phyloP scores from a whole-genome alignment of 192 early-diverging fungal species.

The Backusella luteola region DNA sequence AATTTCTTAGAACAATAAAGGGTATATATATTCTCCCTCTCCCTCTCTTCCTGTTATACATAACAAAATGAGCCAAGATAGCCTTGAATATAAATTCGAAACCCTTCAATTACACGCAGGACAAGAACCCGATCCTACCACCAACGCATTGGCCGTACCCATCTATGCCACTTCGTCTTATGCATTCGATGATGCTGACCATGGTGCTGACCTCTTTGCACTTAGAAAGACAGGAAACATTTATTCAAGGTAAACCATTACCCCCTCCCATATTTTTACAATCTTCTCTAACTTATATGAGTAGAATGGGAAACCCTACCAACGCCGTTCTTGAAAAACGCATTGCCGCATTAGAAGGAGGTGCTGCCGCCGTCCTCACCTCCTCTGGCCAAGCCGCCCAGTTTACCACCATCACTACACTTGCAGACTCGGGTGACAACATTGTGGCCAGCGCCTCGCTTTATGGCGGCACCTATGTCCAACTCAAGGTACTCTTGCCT shows the following conservation, averaged over 20 bases:
- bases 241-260: conserved; percentile 65
- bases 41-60: neutral
- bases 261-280: too few relatives aligned
- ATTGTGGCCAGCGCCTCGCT: conserved; percentile 78
- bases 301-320: conserved; percentile 67
- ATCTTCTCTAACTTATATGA: neutral
- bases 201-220: conserved; percentile 79
- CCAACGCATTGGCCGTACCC: conserved; percentile 81
- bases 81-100: conserved; percentile 63
- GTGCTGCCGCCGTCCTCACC: conserved; percentile 61
- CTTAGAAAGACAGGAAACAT: conserved; percentile 73
- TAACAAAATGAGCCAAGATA: neutral
- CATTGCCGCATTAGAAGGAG: conserved; percentile 88
- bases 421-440: conserved; percentile 83
- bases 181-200: conserved; percentile 74
- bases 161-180: conserved; percentile 89
- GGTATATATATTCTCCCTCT: neutral
- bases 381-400: conserved; percentile 64
- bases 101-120: conserved; percentile 92
- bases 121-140: conserved; percentile 54
- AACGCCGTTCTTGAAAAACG: conserved; percentile 88
- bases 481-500: conserved; percentile 82
- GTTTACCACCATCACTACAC: conserved; percentile 74
- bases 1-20: neutral
- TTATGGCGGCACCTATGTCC: conserved; percentile 81